A percentile compares a stretch with the other conserved stretches of the same genome.
These are phyloP conservation scores for Cercospora berteroae DNA, from an alignment of 2,329 filamentous ascomycete species.

Conservation along the genomic window DNA sequence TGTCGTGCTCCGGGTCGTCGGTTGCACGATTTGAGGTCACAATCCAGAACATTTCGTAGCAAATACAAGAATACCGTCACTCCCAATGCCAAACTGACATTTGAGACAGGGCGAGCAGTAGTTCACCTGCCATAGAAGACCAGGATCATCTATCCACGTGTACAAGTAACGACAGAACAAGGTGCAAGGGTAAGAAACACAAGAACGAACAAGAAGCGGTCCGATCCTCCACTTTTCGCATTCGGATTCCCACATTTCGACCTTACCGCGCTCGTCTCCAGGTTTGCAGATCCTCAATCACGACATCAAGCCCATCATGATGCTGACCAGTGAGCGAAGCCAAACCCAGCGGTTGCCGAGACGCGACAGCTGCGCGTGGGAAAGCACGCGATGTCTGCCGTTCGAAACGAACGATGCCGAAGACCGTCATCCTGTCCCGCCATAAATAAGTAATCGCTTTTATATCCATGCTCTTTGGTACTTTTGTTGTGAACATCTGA, in stretches of 20 bases:
- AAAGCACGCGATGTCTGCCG: constrained; percentile 6
- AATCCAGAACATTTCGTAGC: not conserved
- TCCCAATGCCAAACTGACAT: not conserved
- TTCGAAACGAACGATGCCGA: constrained; percentile 1
- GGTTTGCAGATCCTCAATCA: constrained; percentile 19
- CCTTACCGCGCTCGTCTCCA: constrained; percentile 9
- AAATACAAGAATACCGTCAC: not conserved
- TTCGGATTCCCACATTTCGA: not conserved
- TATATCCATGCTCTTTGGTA: not conserved
- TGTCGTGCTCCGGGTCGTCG: constrained; percentile 14
- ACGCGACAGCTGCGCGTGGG: constrained; percentile 4
- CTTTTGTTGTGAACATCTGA: not conserved
- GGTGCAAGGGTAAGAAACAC: not conserved
- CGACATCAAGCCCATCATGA: constrained; percentile 22
- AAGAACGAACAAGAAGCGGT: constrained; percentile 1
- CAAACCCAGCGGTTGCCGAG: not conserved
- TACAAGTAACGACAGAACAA: not conserved
- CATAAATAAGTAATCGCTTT: not conserved
- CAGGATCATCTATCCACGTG: not conserved
- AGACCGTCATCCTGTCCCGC: not conserved
- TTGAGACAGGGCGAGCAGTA: not conserved
- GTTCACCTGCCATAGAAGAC: not conserved
- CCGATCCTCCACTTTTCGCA: constrained; percentile 8
- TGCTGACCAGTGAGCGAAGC: constrained; percentile 1
- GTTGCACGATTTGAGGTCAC: not conserved